phyloP scores from a whole-genome alignment of 2,329 filamentous ascomycete genomes.

The Aspergillus ibericus region DNA sequence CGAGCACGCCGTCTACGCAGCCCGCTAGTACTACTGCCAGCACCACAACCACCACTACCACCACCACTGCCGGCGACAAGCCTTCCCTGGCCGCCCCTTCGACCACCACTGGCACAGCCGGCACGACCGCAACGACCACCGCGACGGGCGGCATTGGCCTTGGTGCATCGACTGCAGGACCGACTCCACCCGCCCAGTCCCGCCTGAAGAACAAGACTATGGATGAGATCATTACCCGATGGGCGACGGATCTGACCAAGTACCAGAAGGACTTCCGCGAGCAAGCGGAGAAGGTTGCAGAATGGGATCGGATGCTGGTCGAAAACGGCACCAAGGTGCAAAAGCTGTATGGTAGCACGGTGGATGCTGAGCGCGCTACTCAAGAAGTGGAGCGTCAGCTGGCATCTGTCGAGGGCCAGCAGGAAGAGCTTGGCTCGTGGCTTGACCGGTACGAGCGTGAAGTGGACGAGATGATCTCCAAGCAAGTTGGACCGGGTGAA shows the following conservation, averaged over 20 bases:
- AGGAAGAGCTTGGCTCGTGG: conserved; percentile 84
- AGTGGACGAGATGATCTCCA: conserved; percentile 82
- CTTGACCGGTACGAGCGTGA: conserved; percentile 89
- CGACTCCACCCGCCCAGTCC: conserved; percentile 75
- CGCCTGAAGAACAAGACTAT: conserved; percentile 97
- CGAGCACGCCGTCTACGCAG: conserved; percentile 25
- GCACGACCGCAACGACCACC: conserved; percentile 34
- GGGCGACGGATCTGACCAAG: conserved; percentile 91
- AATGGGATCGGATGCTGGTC: conserved; percentile 89
- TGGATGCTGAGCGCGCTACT: conserved; percentile 89
- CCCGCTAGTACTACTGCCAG: conserved; percentile 19
- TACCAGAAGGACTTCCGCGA: conserved; percentile 96
- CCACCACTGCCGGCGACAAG: conserved; percentile 23
- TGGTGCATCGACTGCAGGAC: conserved; percentile 75
- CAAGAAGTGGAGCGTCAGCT: conserved; percentile 93
- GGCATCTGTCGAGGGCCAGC: conserved; percentile 83
- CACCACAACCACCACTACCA: conserved; percentile 20
- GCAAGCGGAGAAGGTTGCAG: conserved; percentile 81
- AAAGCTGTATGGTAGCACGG: conserved; percentile 86
- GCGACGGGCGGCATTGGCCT: conserved; percentile 43
- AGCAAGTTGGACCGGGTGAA: conserved; percentile 73
- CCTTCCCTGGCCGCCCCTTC: conserved; percentile 27
- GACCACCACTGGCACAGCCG: conserved; percentile 33
- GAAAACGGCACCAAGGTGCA: conserved; percentile 95
- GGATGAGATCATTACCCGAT: conserved; percentile 96